phyloP scores from a whole-genome alignment of 331 rosid genomes.

The Rhamnella rubrinervis region DNA sequence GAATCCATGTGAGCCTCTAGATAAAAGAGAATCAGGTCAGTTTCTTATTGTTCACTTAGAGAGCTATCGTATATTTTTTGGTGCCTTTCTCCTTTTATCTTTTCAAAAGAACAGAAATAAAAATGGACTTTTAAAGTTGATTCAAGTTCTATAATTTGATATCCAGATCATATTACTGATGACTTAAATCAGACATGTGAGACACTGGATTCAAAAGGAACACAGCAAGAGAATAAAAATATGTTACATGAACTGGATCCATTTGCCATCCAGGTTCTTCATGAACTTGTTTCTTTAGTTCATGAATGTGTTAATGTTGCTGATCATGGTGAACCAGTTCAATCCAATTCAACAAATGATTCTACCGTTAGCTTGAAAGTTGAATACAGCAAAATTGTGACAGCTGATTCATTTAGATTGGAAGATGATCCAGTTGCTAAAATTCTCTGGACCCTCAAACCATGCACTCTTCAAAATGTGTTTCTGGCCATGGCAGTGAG shows the following conservation, averaged over 20 bases:
- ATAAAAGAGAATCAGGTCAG: conserved; percentile 49
- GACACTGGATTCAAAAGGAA: conserved; percentile 45
- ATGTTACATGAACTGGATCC: conserved; percentile 56
- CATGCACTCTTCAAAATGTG: conserved; percentile 58
- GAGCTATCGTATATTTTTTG: conserved; percentile 2
- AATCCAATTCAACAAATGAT: conserved; percentile 47
- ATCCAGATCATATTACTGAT: conserved; percentile 43
- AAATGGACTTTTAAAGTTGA: conserved; percentile 15
- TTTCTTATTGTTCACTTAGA: conserved; percentile 24
- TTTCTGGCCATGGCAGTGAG: conserved; percentile 87
- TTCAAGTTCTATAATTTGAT: conserved; percentile 35
- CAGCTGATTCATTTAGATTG: conserved; percentile 28
- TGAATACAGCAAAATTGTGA: conserved; percentile 33
- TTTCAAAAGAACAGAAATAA: neutral
- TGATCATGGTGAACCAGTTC: conserved; percentile 39
- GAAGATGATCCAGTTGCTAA: conserved; percentile 74
- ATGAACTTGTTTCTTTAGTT: conserved; percentile 78
- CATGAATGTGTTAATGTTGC: conserved; percentile 49
- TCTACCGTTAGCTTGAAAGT: conserved; percentile 36
- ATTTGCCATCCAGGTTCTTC: conserved; percentile 65
- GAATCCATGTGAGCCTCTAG: conserved; percentile 24
- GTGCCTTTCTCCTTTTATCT: neutral
- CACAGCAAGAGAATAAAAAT: conserved; percentile 32
- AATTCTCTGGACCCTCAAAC: conserved; percentile 54
- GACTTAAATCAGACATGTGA: conserved; percentile 38